phyloP scores from a whole-genome alignment of 352 stramenopile genomes.

The Globisporangium irregulare region DNA sequence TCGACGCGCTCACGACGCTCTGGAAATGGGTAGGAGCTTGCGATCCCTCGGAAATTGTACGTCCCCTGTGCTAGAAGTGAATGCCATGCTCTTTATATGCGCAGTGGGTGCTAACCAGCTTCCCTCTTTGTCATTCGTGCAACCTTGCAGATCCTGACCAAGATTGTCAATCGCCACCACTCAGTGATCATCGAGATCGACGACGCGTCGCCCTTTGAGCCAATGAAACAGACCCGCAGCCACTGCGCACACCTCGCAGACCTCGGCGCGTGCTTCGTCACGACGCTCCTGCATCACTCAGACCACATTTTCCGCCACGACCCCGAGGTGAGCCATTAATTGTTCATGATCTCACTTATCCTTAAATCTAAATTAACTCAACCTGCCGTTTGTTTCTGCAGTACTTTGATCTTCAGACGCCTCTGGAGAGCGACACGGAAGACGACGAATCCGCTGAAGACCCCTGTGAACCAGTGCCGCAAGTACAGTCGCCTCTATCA shows the following conservation, averaged over 20 bases:
- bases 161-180: conserved; percentile 39
- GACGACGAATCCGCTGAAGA: conserved; percentile 51
- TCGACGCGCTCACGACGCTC: conserved; percentile 60
- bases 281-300: conserved; percentile 50
- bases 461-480: not conserved
- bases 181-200: conserved; percentile 40
- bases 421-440: conserved; percentile 56
- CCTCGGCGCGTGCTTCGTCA: conserved; percentile 57
- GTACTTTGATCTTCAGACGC: conserved; percentile 27
- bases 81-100: not conserved
- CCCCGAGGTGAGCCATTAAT: conserved; percentile 27
- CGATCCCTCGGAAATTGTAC: conserved; percentile 41
- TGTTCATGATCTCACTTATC: not conserved
- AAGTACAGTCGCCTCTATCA: not conserved
- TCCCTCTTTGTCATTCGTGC: not conserved
- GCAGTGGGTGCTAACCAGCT: not conserved
- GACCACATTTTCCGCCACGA: conserved; percentile 75
- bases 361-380: not conserved
- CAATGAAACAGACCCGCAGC: not conserved
- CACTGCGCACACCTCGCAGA: conserved; percentile 13
- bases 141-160: conserved; percentile 30
- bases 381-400: conserved; percentile 1
- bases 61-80: not conserved
- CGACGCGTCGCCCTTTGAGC: not conserved
- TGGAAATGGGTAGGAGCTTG: conserved; percentile 40